Conservation (phyloP, 768 basidiomycete species). For the Boletus eberwhitei region DNA sequence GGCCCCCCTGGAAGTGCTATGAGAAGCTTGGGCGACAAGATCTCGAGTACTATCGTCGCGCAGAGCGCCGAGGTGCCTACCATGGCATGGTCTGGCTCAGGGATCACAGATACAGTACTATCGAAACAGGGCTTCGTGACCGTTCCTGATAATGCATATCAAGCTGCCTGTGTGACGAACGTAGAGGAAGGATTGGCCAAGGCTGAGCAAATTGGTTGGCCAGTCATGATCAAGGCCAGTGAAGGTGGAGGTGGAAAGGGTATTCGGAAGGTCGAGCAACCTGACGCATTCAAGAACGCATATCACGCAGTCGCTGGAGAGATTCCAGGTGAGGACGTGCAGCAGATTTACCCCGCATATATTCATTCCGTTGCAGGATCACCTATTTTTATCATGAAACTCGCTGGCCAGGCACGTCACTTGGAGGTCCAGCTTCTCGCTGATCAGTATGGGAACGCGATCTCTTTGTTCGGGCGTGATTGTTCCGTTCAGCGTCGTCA, state of each 20-base stretch:
- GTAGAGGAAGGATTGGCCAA: conserved; percentile 84
- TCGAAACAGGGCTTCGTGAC: conserved; percentile 88
- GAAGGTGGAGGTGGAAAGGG: conserved; percentile 99
- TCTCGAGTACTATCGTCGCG: conserved; percentile 98
- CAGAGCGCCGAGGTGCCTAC: conserved; percentile 95
- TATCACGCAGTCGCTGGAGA: conserved; percentile 93
- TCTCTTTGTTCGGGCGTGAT: conserved; percentile 97
- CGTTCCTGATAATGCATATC: conserved; percentile 89
- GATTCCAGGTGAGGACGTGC: conserved; percentile 73
- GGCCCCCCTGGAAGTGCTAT: conserved; percentile 98
- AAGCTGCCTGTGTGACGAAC: conserved; percentile 79
- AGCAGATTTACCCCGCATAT: not conserved
- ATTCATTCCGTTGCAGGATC: conserved; percentile 59
- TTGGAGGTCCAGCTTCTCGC: conserved; percentile 97
- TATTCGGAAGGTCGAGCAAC: conserved; percentile 88
- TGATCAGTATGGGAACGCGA: conserved; percentile 99
- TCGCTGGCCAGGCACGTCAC: conserved; percentile 96
- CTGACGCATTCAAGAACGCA: conserved; percentile 89
- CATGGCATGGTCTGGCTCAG: conserved; percentile 98
- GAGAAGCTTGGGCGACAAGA: conserved; percentile 99
- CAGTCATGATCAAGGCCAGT: conserved; percentile 99
- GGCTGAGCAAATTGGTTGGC: conserved; percentile 90
- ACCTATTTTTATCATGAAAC: conserved; percentile 99
- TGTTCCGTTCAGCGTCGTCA: conserved; percentile 99
- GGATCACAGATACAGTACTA: conserved; percentile 82